phyloP scores from a whole-genome alignment of 306 rosid species.

The Sindora glabra region DNA sequence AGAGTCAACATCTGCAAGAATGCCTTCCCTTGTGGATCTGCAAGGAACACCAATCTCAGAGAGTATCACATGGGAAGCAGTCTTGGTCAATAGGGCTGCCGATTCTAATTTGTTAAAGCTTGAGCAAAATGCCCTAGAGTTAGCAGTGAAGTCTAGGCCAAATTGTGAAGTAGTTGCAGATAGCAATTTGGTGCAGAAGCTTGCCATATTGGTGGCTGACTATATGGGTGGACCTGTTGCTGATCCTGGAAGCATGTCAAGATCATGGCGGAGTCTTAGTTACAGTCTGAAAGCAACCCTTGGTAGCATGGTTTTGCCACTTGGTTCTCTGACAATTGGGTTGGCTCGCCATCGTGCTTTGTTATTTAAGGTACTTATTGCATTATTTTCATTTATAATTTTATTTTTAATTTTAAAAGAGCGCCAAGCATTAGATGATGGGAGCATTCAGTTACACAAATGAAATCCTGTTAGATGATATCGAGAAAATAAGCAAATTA shows the following conservation, averaged over 20 bases:
- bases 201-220: constrained; percentile 82
- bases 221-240: constrained; percentile 94
- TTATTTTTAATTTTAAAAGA: not conserved
- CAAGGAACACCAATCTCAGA: constrained; percentile 76
- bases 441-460: not conserved
- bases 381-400: not conserved
- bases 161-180: constrained; percentile 42
- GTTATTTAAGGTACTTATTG: constrained; percentile 71
- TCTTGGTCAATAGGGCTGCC: constrained; percentile 76
- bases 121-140: constrained; percentile 64
- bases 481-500: not conserved
- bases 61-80: constrained; percentile 82
- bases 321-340: constrained; percentile 87
- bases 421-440: not conserved
- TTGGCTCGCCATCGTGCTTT: constrained; percentile 98
- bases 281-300: constrained; percentile 67
- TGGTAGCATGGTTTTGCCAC: constrained; percentile 91
- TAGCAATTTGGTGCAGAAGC: constrained; percentile 54
- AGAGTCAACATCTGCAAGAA: constrained; percentile 51
- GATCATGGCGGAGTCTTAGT: constrained; percentile 76
- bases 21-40: constrained; percentile 92
- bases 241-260: constrained; percentile 65
- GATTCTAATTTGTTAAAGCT: constrained; percentile 83
- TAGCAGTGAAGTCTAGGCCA: constrained; percentile 47
- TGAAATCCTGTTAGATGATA: constrained; percentile 1